Evolutionary conservation across 1,284 basidiomycete species (phyloP), one percentile per base, ranked within the genome.

Genomic region (Papiliotrema flavescens): DNA sequence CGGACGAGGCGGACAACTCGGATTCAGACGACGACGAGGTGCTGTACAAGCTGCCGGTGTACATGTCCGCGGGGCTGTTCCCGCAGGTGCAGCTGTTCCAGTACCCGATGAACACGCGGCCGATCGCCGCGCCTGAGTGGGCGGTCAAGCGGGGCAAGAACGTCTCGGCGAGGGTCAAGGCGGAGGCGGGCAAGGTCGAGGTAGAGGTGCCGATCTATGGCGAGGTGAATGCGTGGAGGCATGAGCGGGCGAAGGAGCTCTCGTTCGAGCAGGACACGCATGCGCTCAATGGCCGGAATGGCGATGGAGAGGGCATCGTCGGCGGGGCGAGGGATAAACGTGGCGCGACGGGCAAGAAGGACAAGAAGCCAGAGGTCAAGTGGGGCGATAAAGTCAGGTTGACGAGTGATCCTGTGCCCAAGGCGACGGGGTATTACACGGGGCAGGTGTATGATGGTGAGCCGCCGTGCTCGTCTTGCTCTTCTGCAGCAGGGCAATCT

Each of bases 351-450:
- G 35, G 24, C 14, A 53, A 55, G 13, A 46, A 60, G 47, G 53
- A 42, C 49, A 54, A 61, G 40, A 59, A 63, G 43, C 56, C 58
- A 23, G 51, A 62, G 40, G 60, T 63, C 24, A 65, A 60, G 28
- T 75, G 73, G 76, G 73, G 71, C 8, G 70, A 72, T 47, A 76
- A 76, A 61, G 67, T 71, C 62, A 64, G 75, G 28, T 46, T 74
- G 41, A 69, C 64, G 49, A 66, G 63, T 52, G 74, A 76, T 48
- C 49, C 51, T 4, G 63, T 75, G 20, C 73, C 75, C 1, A 60
- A 67, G 34, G 60, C 66, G 40, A 60, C 61, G 43, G 71, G 66
- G 2, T 75, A 72, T 48, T 74, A 67, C 52, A 65, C 66, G 3
- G 71, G 71, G 22, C 58, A 74, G 4, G 60, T 76, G 2, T 65